phyloP scores from a whole-genome alignment of 2,329 filamentous ascomycete genomes.

The Drechslerella stenobrocha region DNA sequence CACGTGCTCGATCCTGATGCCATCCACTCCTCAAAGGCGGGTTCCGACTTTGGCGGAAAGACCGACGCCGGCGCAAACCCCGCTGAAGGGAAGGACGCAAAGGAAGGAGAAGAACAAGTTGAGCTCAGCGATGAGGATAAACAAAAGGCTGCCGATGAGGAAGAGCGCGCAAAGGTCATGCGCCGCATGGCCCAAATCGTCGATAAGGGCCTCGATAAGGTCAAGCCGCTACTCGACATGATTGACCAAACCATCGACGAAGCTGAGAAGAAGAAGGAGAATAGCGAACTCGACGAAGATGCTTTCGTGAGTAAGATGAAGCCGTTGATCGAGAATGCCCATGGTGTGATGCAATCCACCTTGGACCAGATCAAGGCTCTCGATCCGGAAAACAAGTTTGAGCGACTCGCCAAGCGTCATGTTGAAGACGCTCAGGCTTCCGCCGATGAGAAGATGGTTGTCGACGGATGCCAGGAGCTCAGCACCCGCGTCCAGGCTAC shows the following conservation, averaged over 20 bases:
- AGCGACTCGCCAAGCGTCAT: slow-evolving; percentile 81
- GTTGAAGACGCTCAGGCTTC: slow-evolving; percentile 71
- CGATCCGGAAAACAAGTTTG: slow-evolving; percentile 84
- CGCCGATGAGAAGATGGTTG: slow-evolving; percentile 80
- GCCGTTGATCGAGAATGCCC: slow-evolving; percentile 84
- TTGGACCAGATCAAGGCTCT: slow-evolving; percentile 85
- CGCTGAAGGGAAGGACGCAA: slow-evolving; percentile 57
- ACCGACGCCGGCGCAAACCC: slow-evolving; percentile 65
- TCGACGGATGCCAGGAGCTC: slow-evolving; percentile 78
- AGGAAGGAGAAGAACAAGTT: slow-evolving; percentile 54
- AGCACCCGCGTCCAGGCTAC: slow-evolving; percentile 67
- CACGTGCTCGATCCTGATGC: slow-evolving; percentile 32
- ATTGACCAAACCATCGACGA: slow-evolving; percentile 82
- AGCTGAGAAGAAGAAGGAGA: slow-evolving; percentile 76
- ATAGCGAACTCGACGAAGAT: slow-evolving; percentile 78
- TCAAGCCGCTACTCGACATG: slow-evolving; percentile 81
- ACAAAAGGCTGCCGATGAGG: slow-evolving; percentile 61
- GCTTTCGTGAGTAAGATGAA: slow-evolving; percentile 82
- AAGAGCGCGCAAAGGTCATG: slow-evolving; percentile 69
- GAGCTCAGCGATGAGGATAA: slow-evolving; percentile 59
- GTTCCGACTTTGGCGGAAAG: slow-evolving; percentile 39
- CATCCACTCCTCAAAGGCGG: slow-evolving; percentile 17
- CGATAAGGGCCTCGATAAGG: slow-evolving; percentile 76
- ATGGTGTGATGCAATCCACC: slow-evolving; percentile 78
- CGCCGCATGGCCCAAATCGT: slow-evolving; percentile 73